Evolutionary conservation across 2,329 filamentous ascomycete species (phyloP).

Genomic region (Paraphoma sp.): DNA sequence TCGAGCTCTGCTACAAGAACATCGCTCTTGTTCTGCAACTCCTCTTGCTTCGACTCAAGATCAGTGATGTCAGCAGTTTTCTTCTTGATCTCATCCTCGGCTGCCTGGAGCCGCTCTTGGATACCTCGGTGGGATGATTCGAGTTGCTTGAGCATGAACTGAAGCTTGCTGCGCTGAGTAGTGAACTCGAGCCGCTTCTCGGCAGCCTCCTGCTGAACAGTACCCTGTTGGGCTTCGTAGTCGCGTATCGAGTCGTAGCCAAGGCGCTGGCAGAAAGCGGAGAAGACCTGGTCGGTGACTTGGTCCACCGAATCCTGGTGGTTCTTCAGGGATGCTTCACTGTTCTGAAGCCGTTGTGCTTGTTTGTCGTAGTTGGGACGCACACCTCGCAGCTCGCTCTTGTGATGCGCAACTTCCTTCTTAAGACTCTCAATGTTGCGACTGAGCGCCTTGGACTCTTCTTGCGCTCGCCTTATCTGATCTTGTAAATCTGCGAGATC

Average conservation of each 20-base stretch:
- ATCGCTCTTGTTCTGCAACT: slow-evolving; percentile 76
- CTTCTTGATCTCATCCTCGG: slow-evolving; percentile 71
- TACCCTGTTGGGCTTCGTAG: slow-evolving; percentile 93
- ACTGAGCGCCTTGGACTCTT: slow-evolving; percentile 78
- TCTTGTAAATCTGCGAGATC: slow-evolving; percentile 83
- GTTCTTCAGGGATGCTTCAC: slow-evolving; percentile 62
- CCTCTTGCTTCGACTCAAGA: slow-evolving; percentile 74
- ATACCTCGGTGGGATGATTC: slow-evolving; percentile 76
- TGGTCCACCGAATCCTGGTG: slow-evolving; percentile 72
- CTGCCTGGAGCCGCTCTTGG: slow-evolving; percentile 69
- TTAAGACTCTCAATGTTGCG: slow-evolving; percentile 86
- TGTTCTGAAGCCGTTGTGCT: slow-evolving; percentile 68
- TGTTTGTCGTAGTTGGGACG: slow-evolving; percentile 81
- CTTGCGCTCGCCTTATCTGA: slow-evolving; percentile 72
- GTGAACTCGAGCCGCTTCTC: slow-evolving; percentile 88
- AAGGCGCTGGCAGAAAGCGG: slow-evolving; percentile 81
- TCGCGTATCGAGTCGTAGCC: slow-evolving; percentile 89
- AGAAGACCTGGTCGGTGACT: slow-evolving; percentile 89
- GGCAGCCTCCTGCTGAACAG: slow-evolving; percentile 85
- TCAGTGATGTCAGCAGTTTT: slow-evolving; percentile 69
- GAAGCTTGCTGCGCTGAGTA: slow-evolving; percentile 71
- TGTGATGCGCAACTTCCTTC: slow-evolving; percentile 77
- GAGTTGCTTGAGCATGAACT: slow-evolving; percentile 67
- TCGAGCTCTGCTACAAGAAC: slow-evolving; percentile 78
- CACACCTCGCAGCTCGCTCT: slow-evolving; percentile 75